phyloP scores from a whole-genome alignment of 1,284 basidiomycete species.

The Cystobasidium sp. region DNA sequence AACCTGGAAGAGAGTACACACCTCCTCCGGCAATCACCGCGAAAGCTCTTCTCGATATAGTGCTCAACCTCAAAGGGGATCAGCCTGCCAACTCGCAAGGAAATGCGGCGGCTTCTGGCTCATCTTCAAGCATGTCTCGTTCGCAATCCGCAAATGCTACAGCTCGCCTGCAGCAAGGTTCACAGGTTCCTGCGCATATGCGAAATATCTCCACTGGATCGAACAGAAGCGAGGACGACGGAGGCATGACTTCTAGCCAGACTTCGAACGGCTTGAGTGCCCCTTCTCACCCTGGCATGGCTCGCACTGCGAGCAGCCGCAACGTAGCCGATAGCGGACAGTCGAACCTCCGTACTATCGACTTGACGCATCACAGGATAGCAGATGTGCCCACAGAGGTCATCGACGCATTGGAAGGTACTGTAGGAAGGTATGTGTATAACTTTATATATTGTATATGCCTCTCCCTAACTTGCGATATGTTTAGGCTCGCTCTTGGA shows the following conservation, averaged over 20 bases:
- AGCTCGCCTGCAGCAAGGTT: constrained; percentile 31
- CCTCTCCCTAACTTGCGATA: constrained; percentile 27
- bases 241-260: neutral
- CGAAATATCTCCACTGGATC: constrained; percentile 39
- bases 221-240: constrained; percentile 32
- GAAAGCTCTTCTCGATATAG: constrained; percentile 34
- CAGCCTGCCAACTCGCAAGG: constrained; percentile 2
- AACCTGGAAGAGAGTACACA: constrained; percentile 9
- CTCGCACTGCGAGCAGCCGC: constrained; percentile 36
- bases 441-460: neutral
- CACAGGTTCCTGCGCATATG: constrained; percentile 24
- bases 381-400: constrained; percentile 74
- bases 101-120: neutral
- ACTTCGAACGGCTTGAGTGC: neutral
- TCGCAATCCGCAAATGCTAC: constrained; percentile 42
- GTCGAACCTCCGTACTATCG: constrained; percentile 66
- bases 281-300: constrained; percentile 30
- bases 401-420: constrained; percentile 71
- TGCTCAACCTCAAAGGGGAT: constrained; percentile 30
- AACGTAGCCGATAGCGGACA: constrained; percentile 8
- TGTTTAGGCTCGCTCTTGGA: constrained; percentile 76
- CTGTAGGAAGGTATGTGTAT: constrained; percentile 69
- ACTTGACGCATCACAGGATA: constrained; percentile 76
- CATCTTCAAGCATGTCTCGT: constrained; percentile 31
- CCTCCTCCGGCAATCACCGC: constrained; percentile 38